Percentiles rank a stretch among this genome's conserved stretches.
Evolutionary conservation across 2,329 filamentous ascomycete species (phyloP).

Genomic region (Pseudogymnoascus sp.): DNA sequence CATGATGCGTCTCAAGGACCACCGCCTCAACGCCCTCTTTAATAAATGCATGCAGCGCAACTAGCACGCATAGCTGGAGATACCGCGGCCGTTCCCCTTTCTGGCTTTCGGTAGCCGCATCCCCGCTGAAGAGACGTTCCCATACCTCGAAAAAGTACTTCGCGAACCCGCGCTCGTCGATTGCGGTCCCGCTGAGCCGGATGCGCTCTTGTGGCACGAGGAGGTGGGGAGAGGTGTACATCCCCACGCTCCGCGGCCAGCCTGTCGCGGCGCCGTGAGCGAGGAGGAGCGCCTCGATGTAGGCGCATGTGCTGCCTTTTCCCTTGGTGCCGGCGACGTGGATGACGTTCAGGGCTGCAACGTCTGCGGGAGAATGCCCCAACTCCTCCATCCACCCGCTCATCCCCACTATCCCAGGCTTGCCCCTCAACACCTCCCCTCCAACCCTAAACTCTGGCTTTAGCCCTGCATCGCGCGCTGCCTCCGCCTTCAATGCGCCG

Average conservation of each 20-base stretch:
- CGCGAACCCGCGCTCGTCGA: constrained; percentile 50
- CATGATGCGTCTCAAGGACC: constrained; percentile 59
- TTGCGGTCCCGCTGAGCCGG: constrained; percentile 47
- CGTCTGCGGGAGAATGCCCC: constrained; percentile 57
- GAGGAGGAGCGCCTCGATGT: constrained; percentile 51
- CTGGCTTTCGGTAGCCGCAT: constrained; percentile 32
- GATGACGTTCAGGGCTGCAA: constrained; percentile 53
- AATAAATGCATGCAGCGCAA: constrained; percentile 58
- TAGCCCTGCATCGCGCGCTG: not conserved
- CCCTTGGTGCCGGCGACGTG: constrained; percentile 67
- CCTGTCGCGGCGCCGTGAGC: constrained; percentile 35
- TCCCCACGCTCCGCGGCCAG: constrained; percentile 36
- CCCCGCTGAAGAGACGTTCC: constrained; percentile 38
- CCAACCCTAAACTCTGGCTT: not conserved
- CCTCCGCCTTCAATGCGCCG: not conserved
- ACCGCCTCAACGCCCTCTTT: constrained; percentile 52
- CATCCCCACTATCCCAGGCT: constrained; percentile 59
- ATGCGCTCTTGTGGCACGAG: constrained; percentile 58
- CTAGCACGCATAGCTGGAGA: constrained; percentile 52
- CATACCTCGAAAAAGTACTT: constrained; percentile 60
- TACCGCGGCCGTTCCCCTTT: constrained; percentile 47
- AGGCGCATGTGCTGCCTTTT: constrained; percentile 64
- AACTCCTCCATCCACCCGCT: constrained; percentile 66
- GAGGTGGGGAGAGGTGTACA: constrained; percentile 61
- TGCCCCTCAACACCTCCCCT: not conserved